Evolutionary conservation across 768 basidiomycete species (phyloP), one percentile per base, ranked within the genome.

Genomic region (Leccinum subgranulosum): DNA sequence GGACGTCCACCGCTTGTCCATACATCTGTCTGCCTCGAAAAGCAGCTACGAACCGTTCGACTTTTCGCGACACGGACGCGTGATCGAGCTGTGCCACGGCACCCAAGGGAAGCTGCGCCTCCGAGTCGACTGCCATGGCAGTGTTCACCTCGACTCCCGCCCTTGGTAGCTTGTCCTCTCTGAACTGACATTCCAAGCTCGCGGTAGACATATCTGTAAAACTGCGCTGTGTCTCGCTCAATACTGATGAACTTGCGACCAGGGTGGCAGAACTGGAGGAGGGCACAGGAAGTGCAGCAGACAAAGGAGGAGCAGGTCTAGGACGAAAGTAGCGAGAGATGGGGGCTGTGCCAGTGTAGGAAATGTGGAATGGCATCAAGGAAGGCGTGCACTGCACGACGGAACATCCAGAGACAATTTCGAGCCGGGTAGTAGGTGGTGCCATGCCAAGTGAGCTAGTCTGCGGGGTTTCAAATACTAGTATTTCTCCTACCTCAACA

Each of bases 331-430:
- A 94, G 6, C 86, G 86, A 4, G 86, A 87, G 17, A 93, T 75
- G 6, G 86, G 84, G 1, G 91, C 90, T 19, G 80, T 79, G 0
- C 92, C 92, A 10, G 79, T 76, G 70, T 91, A 84, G 12, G 78
- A 72, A 49, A 93, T 84, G 63, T 87, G 84, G 60, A 94, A 94
- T 5, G 92, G 92, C 88, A 94, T 91, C 29, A 94, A 78, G 66
- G 85, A 79, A 1, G 88, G 90, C 3, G 73, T 75, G 49, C 81
- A 84, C 56, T n/a, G 74, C 67, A 10, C 81, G 62, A 60, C 59
- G 12, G 4, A 49, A 2, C 12, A 25, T 29, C 21, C 56, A 29
- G 63, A 52, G n/a, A 41, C 55, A 34, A 73, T 66, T 58, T 73
- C 66, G 46, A 66, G 54, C 23, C 45, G 57, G 66, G 29, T 28